Percentiles rank a stretch among this genome's conserved stretches.
Evolutionary conservation across 1,284 basidiomycete genomes (phyloP).

Genomic region (Mycena sp.): DNA sequence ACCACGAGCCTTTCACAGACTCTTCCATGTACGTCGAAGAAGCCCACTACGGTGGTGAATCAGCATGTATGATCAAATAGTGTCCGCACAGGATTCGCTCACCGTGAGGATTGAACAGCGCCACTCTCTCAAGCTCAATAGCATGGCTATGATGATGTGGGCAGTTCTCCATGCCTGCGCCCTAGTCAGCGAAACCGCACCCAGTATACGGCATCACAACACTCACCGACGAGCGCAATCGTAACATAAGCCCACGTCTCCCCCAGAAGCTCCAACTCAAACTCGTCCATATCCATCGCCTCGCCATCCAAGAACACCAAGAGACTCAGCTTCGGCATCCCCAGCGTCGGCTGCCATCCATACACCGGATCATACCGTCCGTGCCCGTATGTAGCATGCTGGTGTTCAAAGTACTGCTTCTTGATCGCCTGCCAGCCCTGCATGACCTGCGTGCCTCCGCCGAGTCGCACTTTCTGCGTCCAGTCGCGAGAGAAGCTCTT

Average conservation of each 20-base stretch:
- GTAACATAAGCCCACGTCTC: background rate
- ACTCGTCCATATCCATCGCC: conserved; percentile 1
- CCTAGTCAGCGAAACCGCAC: background rate
- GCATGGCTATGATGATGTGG: background rate
- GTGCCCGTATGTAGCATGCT: background rate
- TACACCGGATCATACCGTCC: background rate
- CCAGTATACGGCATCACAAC: background rate
- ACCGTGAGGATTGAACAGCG: background rate
- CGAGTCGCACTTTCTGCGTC: background rate
- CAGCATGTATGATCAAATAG: background rate
- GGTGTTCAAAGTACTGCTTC: background rate
- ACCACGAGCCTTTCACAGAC: background rate
- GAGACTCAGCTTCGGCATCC: background rate
- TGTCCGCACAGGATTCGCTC: background rate
- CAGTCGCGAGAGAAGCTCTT: background rate
- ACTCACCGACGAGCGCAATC: conserved; percentile 3
- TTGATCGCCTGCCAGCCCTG: background rate
- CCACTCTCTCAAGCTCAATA: background rate
- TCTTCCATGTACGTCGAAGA: background rate
- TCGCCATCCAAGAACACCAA: background rate
- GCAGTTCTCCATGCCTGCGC: background rate
- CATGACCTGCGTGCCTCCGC: background rate
- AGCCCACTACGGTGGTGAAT: background rate
- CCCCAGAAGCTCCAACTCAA: background rate
- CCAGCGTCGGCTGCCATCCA: background rate